Percentiles rank a stretch among this genome's conserved stretches.
phyloP scores from a whole-genome alignment of 163 green algal genomes.

The Volvox carteri region DNA sequence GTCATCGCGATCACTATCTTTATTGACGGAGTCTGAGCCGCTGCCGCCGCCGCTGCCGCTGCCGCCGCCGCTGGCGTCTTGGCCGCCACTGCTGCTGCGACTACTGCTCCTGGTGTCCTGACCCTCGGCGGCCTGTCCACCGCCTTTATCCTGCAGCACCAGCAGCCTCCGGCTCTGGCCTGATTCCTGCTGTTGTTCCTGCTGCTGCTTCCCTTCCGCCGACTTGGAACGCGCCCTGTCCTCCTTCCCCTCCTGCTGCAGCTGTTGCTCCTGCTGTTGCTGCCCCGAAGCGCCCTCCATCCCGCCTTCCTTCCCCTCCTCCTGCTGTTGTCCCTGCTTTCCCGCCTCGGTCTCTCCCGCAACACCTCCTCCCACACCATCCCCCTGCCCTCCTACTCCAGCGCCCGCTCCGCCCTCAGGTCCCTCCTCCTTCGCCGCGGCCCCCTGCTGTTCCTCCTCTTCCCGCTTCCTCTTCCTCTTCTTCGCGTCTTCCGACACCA shows the following conservation, averaged over 20 bases:
- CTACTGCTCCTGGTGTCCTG: neutral
- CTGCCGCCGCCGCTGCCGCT: neutral
- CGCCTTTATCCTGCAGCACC: neutral
- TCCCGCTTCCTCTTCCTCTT: neutral
- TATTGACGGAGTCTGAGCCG: neutral
- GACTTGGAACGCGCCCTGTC: neutral
- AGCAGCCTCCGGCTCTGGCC: conserved; percentile 1
- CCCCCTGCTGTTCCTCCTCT: neutral
- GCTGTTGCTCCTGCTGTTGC: conserved; percentile 2
- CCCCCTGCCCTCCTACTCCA: neutral
- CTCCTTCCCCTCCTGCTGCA: neutral
- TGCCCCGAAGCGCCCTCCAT: neutral
- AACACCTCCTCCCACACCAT: neutral
- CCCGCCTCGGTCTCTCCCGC: neutral
- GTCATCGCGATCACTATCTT: too few relatives aligned
- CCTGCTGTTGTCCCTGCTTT: neutral
- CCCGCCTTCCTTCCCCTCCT: neutral
- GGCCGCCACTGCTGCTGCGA: neutral
- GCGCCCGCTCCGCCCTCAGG: neutral
- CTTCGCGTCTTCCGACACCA: neutral
- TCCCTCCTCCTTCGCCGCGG: neutral
- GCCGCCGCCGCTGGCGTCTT: neutral
- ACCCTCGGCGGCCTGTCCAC: neutral
- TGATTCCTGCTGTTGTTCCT: neutral
- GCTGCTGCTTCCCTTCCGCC: neutral